Base-by-base conservation (phyloP, 352 stramenopile species). In the Blastocystis sp. region DNA sequence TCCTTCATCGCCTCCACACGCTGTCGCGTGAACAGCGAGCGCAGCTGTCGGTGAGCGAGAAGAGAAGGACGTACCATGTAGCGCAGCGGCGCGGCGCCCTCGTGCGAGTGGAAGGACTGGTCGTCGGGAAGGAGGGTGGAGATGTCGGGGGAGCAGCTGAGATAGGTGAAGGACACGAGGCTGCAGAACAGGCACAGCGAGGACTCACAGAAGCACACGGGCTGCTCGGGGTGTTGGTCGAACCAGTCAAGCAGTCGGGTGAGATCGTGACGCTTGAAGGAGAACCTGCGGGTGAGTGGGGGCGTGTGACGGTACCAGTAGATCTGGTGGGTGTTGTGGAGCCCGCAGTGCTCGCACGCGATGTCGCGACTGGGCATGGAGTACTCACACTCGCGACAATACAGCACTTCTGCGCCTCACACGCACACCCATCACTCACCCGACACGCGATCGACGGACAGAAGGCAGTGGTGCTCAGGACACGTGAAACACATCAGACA, bases 311-410 rank as follows among this genome's bases (percentile, higher is more conserved):
- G 4, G 41, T 13, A 77, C 37, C 45, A 77, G 10, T 55, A 10
- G 4, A 59, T 29, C 37, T 31, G n/a, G 12, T 16, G 29, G 6
- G 24, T 39, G n/a, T 50, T 29, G n/a, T 33, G 24, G 9, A 16
- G 0, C 24, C 66, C 66, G 50, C 66, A 77, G 10, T 26, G 45
- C 37, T 51, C 26, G 50, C 66, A 77, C 45, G 31, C 24, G 29
- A 12, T 59, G 4, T 74, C 31, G 16, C 24, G 16, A n/a, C 37
- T n/a, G 21, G 1, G 1, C 33, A 51, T 16, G 12, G 50, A 39
- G 13, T 77, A 77, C 21, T 3, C 33, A 77, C 66, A 77, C 6
- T 77, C n/a, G 1, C 66, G 1, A 55, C 66, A 77, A 16, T 59
- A 77, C 24, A 77, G 33, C 26, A 19, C 6, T 1, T 77, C 66